Evolutionary conservation across 2,329 filamentous ascomycete species (phyloP).

Genomic region (Epichloe gansuensis): DNA sequence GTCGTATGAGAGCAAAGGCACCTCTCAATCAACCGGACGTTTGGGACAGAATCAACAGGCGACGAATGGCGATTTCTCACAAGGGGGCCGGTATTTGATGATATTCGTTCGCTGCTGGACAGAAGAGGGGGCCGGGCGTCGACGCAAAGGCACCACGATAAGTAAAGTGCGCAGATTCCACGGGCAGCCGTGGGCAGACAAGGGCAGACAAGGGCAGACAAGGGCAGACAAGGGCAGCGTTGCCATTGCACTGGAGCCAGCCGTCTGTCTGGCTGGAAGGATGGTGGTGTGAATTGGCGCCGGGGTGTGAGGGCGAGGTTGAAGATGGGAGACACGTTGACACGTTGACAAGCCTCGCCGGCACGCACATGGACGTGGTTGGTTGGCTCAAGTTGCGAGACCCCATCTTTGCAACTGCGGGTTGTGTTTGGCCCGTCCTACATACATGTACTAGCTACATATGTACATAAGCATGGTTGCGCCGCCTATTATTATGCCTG

Average conservation of each 20-base stretch:
- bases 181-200: not conserved
- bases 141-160: not conserved
- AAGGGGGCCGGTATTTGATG: not conserved
- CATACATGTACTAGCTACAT: no score
- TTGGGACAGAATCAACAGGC: not conserved
- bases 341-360: no score
- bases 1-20: not conserved
- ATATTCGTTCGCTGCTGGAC: not conserved
- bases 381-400: not conserved
- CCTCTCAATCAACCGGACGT: not conserved
- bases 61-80: not conserved
- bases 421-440: not conserved
- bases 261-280: not conserved
- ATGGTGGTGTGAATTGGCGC: slow-evolving; percentile 1
- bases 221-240: not conserved
- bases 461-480: no score
- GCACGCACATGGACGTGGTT: not conserved
- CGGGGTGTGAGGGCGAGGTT: not conserved
- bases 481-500: no score
- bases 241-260: not conserved
- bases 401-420: not conserved
- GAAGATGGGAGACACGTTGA: not conserved
- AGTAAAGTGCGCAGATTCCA: not conserved
- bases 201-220: no score
- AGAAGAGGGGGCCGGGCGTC: not conserved